Percentiles rank a stretch among this genome's conserved stretches.
These are phyloP conservation scores for Trametes pubescens DNA, from an alignment of 1,284 basidiomycete species.

Conservation along the genomic window DNA sequence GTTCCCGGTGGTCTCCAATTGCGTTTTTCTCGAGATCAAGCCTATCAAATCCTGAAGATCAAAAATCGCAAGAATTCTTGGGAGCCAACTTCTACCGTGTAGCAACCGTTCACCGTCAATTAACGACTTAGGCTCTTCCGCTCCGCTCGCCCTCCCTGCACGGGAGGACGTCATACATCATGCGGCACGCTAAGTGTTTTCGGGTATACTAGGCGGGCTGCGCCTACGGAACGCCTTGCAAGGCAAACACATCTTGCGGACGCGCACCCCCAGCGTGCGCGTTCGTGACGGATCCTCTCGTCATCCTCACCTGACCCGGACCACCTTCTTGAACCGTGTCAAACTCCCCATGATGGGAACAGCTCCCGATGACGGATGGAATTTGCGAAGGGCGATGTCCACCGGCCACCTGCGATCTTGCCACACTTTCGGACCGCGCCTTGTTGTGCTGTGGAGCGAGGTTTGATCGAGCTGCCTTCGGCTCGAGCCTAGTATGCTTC, in stretches of 20 bases:
- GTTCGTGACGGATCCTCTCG: neutral
- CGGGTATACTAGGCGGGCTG: conserved; percentile 12
- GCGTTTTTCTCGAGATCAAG: too few species aligned
- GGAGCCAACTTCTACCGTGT: too few species aligned
- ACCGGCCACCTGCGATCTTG: neutral
- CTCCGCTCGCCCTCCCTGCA: conserved; percentile 8
- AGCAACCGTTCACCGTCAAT: neutral
- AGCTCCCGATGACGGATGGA: conserved; percentile 20
- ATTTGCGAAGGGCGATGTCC: neutral
- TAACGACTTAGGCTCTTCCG: conserved; percentile 12
- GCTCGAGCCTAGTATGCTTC: conserved; percentile 20
- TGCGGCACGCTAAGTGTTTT: neutral
- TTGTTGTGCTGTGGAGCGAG: conserved; percentile 19
- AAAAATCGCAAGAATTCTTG: too few species aligned
- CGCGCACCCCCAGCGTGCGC: neutral
- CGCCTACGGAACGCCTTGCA: conserved; percentile 3
- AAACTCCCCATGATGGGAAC: conserved; percentile 8
- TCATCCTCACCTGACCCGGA: conserved; percentile 1
- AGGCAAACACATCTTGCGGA: neutral
- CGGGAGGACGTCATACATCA: conserved; percentile 6
- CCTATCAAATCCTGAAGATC: too few species aligned
- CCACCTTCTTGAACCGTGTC: neutral
- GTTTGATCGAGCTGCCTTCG: conserved; percentile 24
- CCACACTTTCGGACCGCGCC: conserved; percentile 5
- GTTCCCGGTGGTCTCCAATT: too few species aligned